These are phyloP conservation scores for Acanthamoeba royreba DNA, from an alignment of 208 protist genomes.

Conservation along the genomic window DNA sequence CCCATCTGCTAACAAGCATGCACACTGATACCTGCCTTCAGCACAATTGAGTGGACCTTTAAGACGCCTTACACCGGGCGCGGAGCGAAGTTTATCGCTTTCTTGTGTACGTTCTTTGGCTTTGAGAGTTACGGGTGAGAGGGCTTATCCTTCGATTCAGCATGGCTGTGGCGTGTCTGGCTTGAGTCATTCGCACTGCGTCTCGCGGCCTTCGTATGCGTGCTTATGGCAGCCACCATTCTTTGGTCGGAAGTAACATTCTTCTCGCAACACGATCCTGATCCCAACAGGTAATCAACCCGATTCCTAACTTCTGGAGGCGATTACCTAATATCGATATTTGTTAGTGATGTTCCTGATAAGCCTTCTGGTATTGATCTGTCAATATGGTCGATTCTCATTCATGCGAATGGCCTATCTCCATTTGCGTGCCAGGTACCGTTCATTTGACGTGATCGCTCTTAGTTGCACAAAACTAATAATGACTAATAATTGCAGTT, in stretches of 20 bases:
- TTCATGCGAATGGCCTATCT: not conserved
- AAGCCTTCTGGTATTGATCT: not conserved
- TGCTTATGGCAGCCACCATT: not conserved
- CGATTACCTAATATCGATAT: no score
- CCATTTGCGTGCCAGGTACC: not conserved
- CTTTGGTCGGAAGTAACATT: conserved; percentile 38
- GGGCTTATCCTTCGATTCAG: no score
- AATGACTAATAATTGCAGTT: not conserved
- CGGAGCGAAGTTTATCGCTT: not conserved
- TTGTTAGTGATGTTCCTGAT: not conserved
- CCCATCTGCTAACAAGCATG: not conserved
- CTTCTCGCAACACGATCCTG: not conserved
- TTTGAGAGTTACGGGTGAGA: no score
- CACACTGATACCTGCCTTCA: not conserved
- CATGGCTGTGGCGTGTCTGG: conserved; percentile 32
- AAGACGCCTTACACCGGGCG: not conserved
- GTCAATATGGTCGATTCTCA: conserved; percentile 32
- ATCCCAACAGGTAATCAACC: not conserved
- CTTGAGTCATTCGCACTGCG: not conserved
- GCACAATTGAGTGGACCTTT: conserved; percentile 1
- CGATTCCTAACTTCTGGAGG: not conserved
- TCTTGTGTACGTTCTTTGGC: not conserved
- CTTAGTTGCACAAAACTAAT: not conserved
- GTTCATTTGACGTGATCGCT: not conserved
- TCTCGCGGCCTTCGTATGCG: not conserved